Conservation (phyloP, 2,329 filamentous ascomycete species). For the Colletotrichum sp. region DNA sequence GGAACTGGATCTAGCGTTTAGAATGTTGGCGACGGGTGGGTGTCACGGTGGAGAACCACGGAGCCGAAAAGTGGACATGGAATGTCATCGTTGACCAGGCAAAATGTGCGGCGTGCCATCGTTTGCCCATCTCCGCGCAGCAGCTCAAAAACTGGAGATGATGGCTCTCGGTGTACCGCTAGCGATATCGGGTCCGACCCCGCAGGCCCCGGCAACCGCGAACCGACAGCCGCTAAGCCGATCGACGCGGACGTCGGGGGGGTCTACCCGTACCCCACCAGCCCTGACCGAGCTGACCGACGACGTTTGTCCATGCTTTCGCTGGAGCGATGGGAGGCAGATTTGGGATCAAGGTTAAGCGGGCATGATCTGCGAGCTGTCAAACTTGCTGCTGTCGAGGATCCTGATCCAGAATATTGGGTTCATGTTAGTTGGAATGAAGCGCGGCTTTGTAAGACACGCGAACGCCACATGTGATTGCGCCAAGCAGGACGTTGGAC, state of each 20-base stretch:
- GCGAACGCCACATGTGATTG: not conserved
- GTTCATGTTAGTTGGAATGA: not conserved
- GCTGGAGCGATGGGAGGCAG: not conserved
- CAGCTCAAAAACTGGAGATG: constrained; percentile 1
- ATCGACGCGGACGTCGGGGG: constrained; percentile 15
- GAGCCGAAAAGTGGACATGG: constrained; percentile 1
- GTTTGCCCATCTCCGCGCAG: not conserved
- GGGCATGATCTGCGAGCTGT: not conserved
- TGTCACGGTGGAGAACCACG: not conserved
- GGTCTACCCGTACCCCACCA: not conserved
- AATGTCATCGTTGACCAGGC: constrained; percentile 17
- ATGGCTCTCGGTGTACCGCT: constrained; percentile 13
- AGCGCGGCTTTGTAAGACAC: not conserved
- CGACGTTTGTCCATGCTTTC: not conserved
- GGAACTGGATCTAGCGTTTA: constrained; percentile 3
- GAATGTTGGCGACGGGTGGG: constrained; percentile 1
- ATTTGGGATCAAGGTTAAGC: not conserved
- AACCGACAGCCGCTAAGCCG: constrained; percentile 17
- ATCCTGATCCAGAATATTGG: not conserved
- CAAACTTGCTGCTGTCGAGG: not conserved
- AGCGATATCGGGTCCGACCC: constrained; percentile 18
- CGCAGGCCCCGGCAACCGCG: constrained; percentile 6
- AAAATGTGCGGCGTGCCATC: not conserved
- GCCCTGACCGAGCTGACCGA: constrained; percentile 13
- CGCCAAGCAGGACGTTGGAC: not conserved